Conservation (phyloP, 768 basidiomycete species). For the Terana coerulea region DNA sequence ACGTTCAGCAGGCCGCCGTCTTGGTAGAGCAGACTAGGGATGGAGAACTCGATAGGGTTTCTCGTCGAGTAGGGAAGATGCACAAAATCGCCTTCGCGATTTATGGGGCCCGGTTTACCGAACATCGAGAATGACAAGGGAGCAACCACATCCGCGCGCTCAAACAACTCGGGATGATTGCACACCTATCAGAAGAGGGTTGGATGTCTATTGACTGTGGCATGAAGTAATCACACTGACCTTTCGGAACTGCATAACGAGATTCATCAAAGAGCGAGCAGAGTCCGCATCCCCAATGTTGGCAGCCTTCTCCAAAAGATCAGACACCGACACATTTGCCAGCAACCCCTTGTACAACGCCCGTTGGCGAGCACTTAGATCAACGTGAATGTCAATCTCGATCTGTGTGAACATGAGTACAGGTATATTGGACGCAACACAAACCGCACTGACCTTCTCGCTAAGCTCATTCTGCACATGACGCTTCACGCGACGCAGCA, state of each 20-base stretch:
- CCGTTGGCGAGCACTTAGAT: constrained; percentile 90
- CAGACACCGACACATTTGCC: constrained; percentile 91
- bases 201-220: background rate
- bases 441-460: constrained; percentile 69
- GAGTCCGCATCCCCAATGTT: constrained; percentile 89
- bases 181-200: constrained; percentile 60
- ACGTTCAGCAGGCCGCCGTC: constrained; percentile 72
- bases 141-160: constrained; percentile 91
- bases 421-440: background rate
- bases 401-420: constrained; percentile 51
- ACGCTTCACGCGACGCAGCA: constrained; percentile 94
- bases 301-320: constrained; percentile 89
- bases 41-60: constrained; percentile 75
- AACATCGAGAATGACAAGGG: constrained; percentile 88
- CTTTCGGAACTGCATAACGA: constrained; percentile 99
- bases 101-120: constrained; percentile 75
- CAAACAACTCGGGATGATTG: constrained; percentile 98
- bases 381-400: constrained; percentile 92
- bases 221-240: constrained; percentile 33
- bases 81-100: constrained; percentile 84
- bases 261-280: constrained; percentile 94
- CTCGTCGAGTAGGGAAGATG: constrained; percentile 80
- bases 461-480: constrained; percentile 99
- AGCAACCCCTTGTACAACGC: constrained; percentile 85
- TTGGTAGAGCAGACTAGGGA: constrained; percentile 75